phyloP scores from a whole-genome alignment of 495 filamentous ascomycete genomes.

The Penicillium paradoxum region DNA sequence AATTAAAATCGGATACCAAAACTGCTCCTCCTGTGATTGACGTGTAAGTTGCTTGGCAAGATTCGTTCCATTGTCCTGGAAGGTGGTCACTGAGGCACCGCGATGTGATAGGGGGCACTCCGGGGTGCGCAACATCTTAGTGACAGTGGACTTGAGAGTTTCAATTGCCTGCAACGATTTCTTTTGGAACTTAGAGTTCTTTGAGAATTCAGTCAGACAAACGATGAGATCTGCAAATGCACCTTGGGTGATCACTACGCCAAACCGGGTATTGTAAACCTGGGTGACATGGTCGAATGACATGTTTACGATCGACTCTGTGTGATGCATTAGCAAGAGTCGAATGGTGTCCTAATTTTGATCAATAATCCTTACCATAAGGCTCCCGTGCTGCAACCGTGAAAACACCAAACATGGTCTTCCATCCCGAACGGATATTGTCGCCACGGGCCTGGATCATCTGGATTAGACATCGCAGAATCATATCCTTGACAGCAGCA shows the following conservation, averaged over 20 bases:
- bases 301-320: conserved; percentile 91
- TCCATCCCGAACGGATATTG: conserved; percentile 96
- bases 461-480: conserved; percentile 91
- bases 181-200: conserved; percentile 96
- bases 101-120: conserved; percentile 84
- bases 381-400: conserved; percentile 90
- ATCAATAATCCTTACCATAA: conserved; percentile 51
- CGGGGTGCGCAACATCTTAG: conserved; percentile 89
- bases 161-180: conserved; percentile 97
- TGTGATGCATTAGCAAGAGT: conserved; percentile 20
- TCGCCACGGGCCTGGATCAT: conserved; percentile 97
- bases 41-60: conserved; percentile 46
- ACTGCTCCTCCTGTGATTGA: conserved; percentile 86
- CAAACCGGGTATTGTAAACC: conserved; percentile 96
- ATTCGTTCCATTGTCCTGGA: conserved; percentile 45
- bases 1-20: conserved; percentile 97
- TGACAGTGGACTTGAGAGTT: conserved; percentile 82
- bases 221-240: conserved; percentile 95
- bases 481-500: conserved; percentile 95
- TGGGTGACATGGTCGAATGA: conserved; percentile 96
- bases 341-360: not conserved
- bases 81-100: conserved; percentile 31
- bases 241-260: conserved; percentile 91
- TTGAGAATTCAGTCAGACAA: conserved; percentile 95
- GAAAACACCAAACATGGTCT: conserved; percentile 99